Conservation (phyloP, 139 green algal genomes). For the Raphidocelis subcapitata region DNA sequence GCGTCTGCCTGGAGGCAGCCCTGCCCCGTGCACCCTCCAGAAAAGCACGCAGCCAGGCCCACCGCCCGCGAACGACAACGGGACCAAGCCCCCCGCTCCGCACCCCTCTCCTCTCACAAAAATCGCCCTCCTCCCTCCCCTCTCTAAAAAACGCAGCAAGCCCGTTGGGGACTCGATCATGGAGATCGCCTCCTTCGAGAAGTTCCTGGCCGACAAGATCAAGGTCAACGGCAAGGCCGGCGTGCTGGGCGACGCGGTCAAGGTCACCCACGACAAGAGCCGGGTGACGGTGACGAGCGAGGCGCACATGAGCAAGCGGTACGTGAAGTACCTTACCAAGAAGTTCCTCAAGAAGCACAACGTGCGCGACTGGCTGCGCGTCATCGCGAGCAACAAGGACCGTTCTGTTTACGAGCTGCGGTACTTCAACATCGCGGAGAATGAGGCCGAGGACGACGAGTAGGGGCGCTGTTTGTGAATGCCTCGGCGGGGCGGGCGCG, state of each 20-base stretch:
- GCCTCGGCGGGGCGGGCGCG: too few relatives aligned
- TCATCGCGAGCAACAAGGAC: conserved; percentile 99
- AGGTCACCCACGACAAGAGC: conserved; percentile 81
- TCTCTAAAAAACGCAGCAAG: too few relatives aligned
- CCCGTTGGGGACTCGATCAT: conserved; percentile 72
- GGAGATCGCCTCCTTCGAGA: conserved; percentile 95
- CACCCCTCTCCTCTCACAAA: too few relatives aligned
- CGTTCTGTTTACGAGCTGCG: conserved; percentile 95
- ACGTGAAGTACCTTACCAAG: conserved; percentile 99
- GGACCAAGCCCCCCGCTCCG: too few relatives aligned
- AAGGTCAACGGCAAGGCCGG: conserved; percentile 88
- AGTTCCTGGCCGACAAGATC: conserved; percentile 97
- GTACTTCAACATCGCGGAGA: conserved; percentile 98
- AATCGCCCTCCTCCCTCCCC: too few relatives aligned
- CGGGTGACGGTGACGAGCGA: conserved; percentile 88
- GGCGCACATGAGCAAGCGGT: conserved; percentile 87
- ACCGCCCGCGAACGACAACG: too few relatives aligned
- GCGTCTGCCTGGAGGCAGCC: too few relatives aligned
- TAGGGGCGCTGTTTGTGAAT: too few relatives aligned
- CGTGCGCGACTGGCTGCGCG: conserved; percentile 97
- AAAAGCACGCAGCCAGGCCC: too few relatives aligned
- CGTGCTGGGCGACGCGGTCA: conserved; percentile 86
- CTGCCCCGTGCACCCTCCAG: too few relatives aligned
- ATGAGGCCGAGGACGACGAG: conserved; percentile 90
- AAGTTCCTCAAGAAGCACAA: conserved; percentile 99